Evolutionary conservation across 2,329 filamentous ascomycete genomes (phyloP), one percentile per base, ranked within the genome.

Genomic region (Westerdykella aurantiaca): DNA sequence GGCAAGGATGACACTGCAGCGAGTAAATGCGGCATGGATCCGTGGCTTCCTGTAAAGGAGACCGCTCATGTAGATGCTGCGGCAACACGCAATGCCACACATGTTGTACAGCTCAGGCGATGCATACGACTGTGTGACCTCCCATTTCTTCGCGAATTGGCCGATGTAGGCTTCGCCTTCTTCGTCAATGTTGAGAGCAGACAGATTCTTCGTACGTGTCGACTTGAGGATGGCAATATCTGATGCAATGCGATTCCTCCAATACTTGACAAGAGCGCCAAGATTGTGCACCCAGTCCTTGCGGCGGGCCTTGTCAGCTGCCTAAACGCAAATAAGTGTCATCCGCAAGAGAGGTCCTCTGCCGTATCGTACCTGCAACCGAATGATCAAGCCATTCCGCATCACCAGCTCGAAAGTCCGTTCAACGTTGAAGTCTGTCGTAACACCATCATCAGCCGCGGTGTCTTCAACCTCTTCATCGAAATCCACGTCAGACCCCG

Each of bases 101-200:
- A 85, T 75, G 59, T 85, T 81, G 68, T 83, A 84, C n/a, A 85
- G 65, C 33, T 78, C 68, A 1, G 81, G 76, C 1, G 76, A 82
- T n/a, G 81, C 79, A 51, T 76, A 76, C 1, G 80, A 78, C 49
- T 81, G 75, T 13, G 72, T 78, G 17, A 85, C 80, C 59, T 85
- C 82, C 82, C 82, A 85, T 55, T 85, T 84, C 50, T 74, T 70
- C 0, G 80, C 80, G 55, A 80, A 84, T 55, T 83, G 80, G 9
- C 81, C 82, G n/a, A 85, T 64, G 35, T 77, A 66, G 0, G 82
- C 80, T 62, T 85, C 82, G 51, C 77, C 72, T 51, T 81, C 77
- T 57, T 85, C 82, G 56, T 85, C 81, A 44, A 85, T 81, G 39
- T 78, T 75, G 40, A 85, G 70, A 5, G 73, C 67, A 34, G 75